Base-by-base conservation (phyloP, 805 yeast genomes). In the Blastobotrys chiropterorum region DNA sequence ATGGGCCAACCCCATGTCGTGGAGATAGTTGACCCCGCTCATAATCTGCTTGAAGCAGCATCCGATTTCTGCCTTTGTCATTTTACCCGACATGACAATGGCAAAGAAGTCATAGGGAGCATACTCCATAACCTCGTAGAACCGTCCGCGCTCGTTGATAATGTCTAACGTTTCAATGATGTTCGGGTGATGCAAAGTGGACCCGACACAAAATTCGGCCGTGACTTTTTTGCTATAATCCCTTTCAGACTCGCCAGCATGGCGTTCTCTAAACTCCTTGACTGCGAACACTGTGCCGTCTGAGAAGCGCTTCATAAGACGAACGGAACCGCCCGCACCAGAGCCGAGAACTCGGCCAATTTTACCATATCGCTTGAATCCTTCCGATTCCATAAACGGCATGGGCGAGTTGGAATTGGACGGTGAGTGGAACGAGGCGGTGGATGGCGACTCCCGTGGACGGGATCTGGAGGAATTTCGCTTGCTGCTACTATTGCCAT, bases 261-360 rank as follows among this genome's bases (percentile, higher is more conserved):
- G 71, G 59, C 82, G 81, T 7, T 85, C 71, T 54, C 95, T 75
- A 67, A 92, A 90, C 67, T 87, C 86, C 70, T 90, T 90, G 50
- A 92, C 86, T 0, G 98, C 98, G 68, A 79, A 89, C 3, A 87
- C 66, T 54, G 79, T 76, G 20, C 80, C 77, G 57, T 82, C 83
- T 0, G 77, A 66, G 30, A 79, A 74, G 49, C 85, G 77, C 53
- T 80, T 79, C 53, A 90, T 85, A 49, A 88, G 75, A 42, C 85
- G 78, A n/a, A 90, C 98, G 0, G 94, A 84, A 1, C 98, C 97
- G 20, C 95, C 90, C 1, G 97, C 97, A 13, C 98, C 98, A 53
- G 90, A 82, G 19, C 98, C 98, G 47, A 89, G 72, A 19, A 84
- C 72, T 56, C 78, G 77, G 11, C 95, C 95, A 1, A 83, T 78